phyloP scores from a whole-genome alignment of 176 grass and related monocot genomes.

The Melocanna baccifera region DNA sequence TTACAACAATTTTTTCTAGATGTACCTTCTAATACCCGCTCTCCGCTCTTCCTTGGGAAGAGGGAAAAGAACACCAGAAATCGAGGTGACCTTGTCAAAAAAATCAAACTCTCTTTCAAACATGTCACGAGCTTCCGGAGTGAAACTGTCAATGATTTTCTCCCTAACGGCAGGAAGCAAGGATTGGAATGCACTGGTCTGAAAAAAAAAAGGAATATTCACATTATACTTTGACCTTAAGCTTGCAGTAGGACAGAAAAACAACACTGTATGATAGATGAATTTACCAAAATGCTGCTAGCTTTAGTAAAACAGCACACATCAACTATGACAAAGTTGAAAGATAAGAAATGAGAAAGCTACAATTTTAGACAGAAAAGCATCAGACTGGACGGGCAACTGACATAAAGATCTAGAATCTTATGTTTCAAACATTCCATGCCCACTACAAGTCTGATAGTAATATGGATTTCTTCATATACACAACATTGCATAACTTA shows the following conservation, averaged over 20 bases:
- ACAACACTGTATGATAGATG: not conserved
- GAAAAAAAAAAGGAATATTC: constrained; percentile 37
- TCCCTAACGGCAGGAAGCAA: constrained; percentile 75
- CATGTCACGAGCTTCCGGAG: constrained; percentile 70
- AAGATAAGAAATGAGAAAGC: constrained; percentile 6
- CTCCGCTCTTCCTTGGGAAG: constrained; percentile 93
- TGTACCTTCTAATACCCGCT: constrained; percentile 88
- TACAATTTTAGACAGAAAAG: constrained; percentile 6
- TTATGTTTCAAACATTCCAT: not conserved
- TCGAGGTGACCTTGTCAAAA: constrained; percentile 95
- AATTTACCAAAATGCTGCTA: constrained; percentile 3
- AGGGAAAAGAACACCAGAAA: constrained; percentile 96
- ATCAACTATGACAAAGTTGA: constrained; percentile 16
- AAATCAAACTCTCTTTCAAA: constrained; percentile 86
- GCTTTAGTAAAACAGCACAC: constrained; percentile 15
- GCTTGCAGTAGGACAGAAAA: not conserved
- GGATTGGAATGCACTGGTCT: constrained; percentile 72
- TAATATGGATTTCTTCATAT: constrained; percentile 11
- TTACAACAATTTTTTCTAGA: constrained; percentile 13
- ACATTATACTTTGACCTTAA: constrained; percentile 1
- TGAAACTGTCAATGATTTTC: constrained; percentile 90
- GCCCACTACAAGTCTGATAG: constrained; percentile 1
- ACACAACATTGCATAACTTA: constrained; percentile 17
- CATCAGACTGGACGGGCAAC: not conserved
- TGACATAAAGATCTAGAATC: not conserved